Base-by-base conservation (phyloP, 768 basidiomycete species). In the Nevesoporus exiguus region DNA sequence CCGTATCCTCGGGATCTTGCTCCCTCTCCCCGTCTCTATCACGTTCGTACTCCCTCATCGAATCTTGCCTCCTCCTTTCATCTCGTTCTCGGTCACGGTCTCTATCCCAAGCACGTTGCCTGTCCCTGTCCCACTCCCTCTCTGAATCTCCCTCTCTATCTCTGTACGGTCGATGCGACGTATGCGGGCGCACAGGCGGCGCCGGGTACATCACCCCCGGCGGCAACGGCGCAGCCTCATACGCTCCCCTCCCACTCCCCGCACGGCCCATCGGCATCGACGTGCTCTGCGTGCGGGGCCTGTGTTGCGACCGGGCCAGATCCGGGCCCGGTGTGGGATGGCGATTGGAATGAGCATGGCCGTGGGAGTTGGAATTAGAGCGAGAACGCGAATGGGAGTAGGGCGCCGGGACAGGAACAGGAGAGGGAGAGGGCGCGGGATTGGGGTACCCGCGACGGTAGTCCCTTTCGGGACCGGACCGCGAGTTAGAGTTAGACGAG, bases 151-250 rank as follows among this genome's bases (percentile, higher is more conserved):
- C 19, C 15, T 44, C 29, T 8, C 48, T 25, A 0, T 61, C 58
- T 31, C 49, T 40, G 22, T 54, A 34, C 11, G 19, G 46, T 41
- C 40, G 45, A 49, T 70, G 68, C 0, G 70, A 66, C 33, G 68
- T 66, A 2, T 54, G 56, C 4, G 60, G 56, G 14, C 70, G 68
- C 1, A 27, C 8, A 1, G 68, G 70, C 7, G 70, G 58, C 2
- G 52, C 64, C 0, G 68, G 68, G 34, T 70, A 70, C 47, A 34
- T 52, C 49, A 70, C 37, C 3, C 68, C 70, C 4, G 43, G 49
- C 3, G 68, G 68, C 21, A 70, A 21, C 14, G 68, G 68, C 27
- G 68, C 54, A 5, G 58, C 45, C 14, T 68, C 68, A 31, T 70
- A 70, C 39, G n/a, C 8, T 17, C 27, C 39, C 3, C 8, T 8